These are phyloP conservation scores for Aureobasidium subglaciale DNA, from an alignment of 2,329 filamentous ascomycete genomes.

Conservation along the genomic window DNA sequence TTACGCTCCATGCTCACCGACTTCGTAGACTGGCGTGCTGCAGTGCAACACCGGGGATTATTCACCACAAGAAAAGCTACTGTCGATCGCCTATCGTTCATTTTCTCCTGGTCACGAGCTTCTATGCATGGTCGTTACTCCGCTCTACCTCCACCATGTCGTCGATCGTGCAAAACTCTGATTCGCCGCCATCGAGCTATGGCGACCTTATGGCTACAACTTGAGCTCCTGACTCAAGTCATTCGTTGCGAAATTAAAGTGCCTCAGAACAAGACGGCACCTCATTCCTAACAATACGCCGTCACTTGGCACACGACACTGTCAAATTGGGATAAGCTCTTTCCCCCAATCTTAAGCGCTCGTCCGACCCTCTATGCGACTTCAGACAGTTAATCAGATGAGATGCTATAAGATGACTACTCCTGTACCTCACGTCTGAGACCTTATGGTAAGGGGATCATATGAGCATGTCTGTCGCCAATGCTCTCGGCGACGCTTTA, in stretches of 20 bases:
- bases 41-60: not conserved
- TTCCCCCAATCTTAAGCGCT: not conserved
- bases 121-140: slow-evolving; percentile 1
- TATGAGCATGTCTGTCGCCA: not conserved
- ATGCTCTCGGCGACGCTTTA: not conserved
- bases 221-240: slow-evolving; percentile 9
- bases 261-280: not conserved
- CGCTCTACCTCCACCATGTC: slow-evolving; percentile 7
- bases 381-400: not conserved
- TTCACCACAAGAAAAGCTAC: not conserved
- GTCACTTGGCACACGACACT: slow-evolving; percentile 4
- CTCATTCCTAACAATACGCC: slow-evolving; percentile 10
- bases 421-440: not conserved
- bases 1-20: not conserved
- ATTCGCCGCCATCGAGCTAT: not conserved
- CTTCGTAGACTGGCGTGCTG: not conserved
- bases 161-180: slow-evolving; percentile 4
- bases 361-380: not conserved
- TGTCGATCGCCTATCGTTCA: slow-evolving; percentile 3
- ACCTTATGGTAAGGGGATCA: not conserved
- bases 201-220: not conserved
- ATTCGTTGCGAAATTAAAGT: slow-evolving; percentile 6
- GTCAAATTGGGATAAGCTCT: not conserved
- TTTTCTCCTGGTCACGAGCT: slow-evolving; percentile 2
- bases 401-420: not conserved